Conservation (phyloP, 495 filamentous ascomycete genomes). For the Aspergillus wentii region DNA sequence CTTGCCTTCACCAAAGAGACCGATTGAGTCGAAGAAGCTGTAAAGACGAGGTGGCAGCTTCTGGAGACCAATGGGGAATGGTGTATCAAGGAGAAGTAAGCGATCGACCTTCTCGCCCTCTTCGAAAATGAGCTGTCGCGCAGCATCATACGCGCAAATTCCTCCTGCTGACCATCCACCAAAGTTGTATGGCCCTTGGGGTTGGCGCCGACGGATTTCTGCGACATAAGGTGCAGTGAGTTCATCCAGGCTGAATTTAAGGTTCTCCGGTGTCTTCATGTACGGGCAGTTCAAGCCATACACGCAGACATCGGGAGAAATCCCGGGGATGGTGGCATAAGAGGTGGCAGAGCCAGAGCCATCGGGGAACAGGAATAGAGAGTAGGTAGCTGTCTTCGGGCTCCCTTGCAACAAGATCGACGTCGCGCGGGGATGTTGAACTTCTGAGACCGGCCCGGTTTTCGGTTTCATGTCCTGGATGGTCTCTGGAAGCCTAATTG, state of each 20-base stretch:
- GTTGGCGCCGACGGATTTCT: constrained; percentile 67
- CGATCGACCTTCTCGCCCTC: constrained; percentile 64
- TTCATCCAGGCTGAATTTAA: constrained; percentile 50
- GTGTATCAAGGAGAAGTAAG: constrained; percentile 78
- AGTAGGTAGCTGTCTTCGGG: constrained; percentile 16
- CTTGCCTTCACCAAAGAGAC: constrained; percentile 69
- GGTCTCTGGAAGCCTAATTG: constrained; percentile 16
- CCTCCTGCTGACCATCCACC: constrained; percentile 85
- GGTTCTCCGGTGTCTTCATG: constrained; percentile 56
- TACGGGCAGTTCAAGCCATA: constrained; percentile 64
- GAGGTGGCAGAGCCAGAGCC: constrained; percentile 33
- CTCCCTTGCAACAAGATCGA: constrained; percentile 39
- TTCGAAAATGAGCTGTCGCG: constrained; percentile 63
- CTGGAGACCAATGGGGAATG: constrained; percentile 71
- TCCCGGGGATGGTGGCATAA: constrained; percentile 54
- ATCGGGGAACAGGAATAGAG: constrained; percentile 31
- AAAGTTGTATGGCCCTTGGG: constrained; percentile 64
- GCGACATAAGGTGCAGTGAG: constrained; percentile 55
- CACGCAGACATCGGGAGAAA: constrained; percentile 49
- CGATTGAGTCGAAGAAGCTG: constrained; percentile 72
- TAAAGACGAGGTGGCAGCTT: constrained; percentile 73
- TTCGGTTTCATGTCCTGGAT: constrained; percentile 13
- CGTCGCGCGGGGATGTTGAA: constrained; percentile 37
- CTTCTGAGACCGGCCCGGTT: constrained; percentile 8
- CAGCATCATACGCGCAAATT: constrained; percentile 81